These are phyloP conservation scores for Coniochaeta sp. DNA, from an alignment of 2,329 filamentous ascomycete genomes.

Conservation along the genomic window DNA sequence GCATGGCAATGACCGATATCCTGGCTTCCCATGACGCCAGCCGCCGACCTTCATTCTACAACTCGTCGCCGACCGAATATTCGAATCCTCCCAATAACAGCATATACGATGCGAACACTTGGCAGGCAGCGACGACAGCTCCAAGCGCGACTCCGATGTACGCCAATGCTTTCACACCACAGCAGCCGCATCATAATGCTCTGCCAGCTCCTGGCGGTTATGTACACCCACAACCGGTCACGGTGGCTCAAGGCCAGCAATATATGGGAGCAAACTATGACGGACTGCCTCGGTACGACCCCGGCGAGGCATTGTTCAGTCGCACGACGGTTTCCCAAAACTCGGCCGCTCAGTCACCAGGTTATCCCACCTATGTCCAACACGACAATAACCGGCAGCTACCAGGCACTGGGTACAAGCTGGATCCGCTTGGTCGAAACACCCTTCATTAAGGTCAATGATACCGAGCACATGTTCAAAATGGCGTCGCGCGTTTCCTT, in stretches of 20 bases:
- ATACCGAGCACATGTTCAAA: too few species aligned
- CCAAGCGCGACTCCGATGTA: constrained; percentile 37
- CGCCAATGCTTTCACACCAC: constrained; percentile 28
- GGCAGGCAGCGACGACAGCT: constrained; percentile 36
- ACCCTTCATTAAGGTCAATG: constrained; percentile 7
- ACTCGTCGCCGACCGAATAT: constrained; percentile 39
- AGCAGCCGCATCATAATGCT: constrained; percentile 20
- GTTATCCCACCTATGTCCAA: constrained; percentile 14
- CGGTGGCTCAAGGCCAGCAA: constrained; percentile 17
- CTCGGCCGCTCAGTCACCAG: neutral
- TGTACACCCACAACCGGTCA: constrained; percentile 18
- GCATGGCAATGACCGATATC: constrained; percentile 37
- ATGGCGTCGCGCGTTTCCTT: too few species aligned
- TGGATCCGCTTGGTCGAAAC: constrained; percentile 9
- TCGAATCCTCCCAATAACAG: constrained; percentile 27
- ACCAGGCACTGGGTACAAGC: constrained; percentile 10
- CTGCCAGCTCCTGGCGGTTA: constrained; percentile 16
- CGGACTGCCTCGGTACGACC: constrained; percentile 12
- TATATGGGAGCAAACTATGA: constrained; percentile 22
- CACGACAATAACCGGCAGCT: constrained; percentile 12
- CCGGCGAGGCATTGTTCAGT: constrained; percentile 6
- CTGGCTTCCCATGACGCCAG: constrained; percentile 37
- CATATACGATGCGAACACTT: constrained; percentile 32
- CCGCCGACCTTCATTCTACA: constrained; percentile 39
- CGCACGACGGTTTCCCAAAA: neutral